A percentile compares a stretch with the other conserved stretches of the same genome.
Evolutionary conservation across 2,329 filamentous ascomycete genomes (phyloP).

Genomic region (Pezicula carpinea): DNA sequence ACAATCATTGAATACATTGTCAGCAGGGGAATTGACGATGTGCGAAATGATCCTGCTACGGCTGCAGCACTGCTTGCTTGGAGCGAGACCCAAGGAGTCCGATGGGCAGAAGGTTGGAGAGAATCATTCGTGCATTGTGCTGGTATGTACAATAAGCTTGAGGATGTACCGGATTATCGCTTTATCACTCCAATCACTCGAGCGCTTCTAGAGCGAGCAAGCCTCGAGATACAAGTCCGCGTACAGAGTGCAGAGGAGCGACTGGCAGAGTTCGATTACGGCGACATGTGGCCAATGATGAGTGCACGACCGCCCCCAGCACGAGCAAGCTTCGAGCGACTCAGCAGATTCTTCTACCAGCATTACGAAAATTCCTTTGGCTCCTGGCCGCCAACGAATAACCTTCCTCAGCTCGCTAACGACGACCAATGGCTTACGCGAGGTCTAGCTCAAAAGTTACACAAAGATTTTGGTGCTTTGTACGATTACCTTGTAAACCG

Average conservation of each 20-base stretch:
- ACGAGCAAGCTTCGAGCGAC: slow-evolving; percentile 49
- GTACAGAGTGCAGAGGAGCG: slow-evolving; percentile 59
- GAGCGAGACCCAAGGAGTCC: slow-evolving; percentile 56
- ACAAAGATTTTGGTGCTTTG: slow-evolving; percentile 61
- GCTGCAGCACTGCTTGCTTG: slow-evolving; percentile 61
- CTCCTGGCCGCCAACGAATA: slow-evolving; percentile 52
- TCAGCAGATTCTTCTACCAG: slow-evolving; percentile 54
- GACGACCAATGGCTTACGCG: slow-evolving; percentile 58
- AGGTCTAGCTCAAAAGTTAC: slow-evolving; percentile 50
- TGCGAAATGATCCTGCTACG: slow-evolving; percentile 53
- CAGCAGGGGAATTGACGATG: slow-evolving; percentile 57
- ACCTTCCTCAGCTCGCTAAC: slow-evolving; percentile 24
- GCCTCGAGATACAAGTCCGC: slow-evolving; percentile 56
- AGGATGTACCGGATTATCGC: slow-evolving; percentile 50
- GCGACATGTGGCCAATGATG: slow-evolving; percentile 52
- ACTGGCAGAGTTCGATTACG: slow-evolving; percentile 54
- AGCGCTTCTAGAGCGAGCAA: slow-evolving; percentile 57
- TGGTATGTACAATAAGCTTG: slow-evolving; percentile 55
- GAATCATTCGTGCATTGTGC: slow-evolving; percentile 64
- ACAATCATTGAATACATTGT: slow-evolving; percentile 59
- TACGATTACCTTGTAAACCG: slow-evolving; percentile 69
- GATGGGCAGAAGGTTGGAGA: slow-evolving; percentile 62
- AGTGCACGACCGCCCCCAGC: slow-evolving; percentile 27
- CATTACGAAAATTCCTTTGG: slow-evolving; percentile 55
- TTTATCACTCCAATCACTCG: slow-evolving; percentile 56